Evolutionary conservation across 2,329 filamentous ascomycete species (phyloP), one percentile per base, ranked within the genome.

Genomic region (Sporothrix pallida): DNA sequence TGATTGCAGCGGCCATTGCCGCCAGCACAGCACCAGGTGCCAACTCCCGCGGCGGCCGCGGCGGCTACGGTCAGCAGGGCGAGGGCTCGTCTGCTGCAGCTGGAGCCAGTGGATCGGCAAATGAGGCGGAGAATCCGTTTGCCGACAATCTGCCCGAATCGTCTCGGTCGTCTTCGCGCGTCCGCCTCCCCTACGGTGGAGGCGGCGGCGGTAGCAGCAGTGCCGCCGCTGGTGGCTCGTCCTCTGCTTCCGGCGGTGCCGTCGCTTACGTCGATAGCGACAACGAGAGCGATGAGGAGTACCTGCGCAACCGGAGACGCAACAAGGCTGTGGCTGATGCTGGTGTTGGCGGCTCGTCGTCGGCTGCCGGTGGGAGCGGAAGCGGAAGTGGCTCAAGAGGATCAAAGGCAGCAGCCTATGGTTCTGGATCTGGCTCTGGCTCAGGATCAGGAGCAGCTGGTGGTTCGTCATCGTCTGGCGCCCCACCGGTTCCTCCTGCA

Each of bases 1-100:
- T 77, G 74, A 74, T 75, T 48, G 75, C 76, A 0, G 75, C 75
- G 0, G 76, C 76, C 8, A 74, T 77, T 17, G 76, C 76, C 2
- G 76, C 76, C 6, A 77, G 76, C 70, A 74, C 72, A 12, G 76
- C 76, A 0, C 70, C 73, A 0, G 73, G 74, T 3, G 69, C 71
- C 2, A 65, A 69, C 23, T n/a, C 42, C 13, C 75, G 74, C 5
- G 56, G 63, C 9, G 54, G 56, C 3, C 42, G 52, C 2, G 17
- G 72, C 13, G 56, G 65, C 8, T 46, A 56, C 58, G 15, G 15
- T n/a, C 37, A 50, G 31, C 46, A 26, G 8, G 67, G 48, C 48
- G 67, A 42, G 2, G 67, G 67, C 5, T 58, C 31, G 23, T 48
- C 48, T 62, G 70, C 48, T 56, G 72, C 63, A 7, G 63, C 56